Evolutionary conservation across 805 yeast genomes (phyloP), one percentile per base, ranked within the genome.

Genomic region (Danielozyma ontarioensis): DNA sequence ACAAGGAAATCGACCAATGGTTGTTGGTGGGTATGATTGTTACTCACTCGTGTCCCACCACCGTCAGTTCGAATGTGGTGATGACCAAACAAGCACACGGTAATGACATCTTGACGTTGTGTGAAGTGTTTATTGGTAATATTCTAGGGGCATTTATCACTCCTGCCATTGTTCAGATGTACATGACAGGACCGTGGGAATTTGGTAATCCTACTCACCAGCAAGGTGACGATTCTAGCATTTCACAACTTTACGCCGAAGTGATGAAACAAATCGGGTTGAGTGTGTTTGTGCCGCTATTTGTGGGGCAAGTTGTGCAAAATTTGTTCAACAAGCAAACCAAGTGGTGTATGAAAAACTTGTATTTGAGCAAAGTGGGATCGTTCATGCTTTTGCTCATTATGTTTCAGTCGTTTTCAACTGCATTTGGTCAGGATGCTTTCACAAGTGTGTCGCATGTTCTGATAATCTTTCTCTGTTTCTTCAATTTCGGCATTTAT

Each of bases 61-160:
- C 96, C 0, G 95, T 88, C 13, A 77, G 89, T 0, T 86, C 96
- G 2, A 88, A 88, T 53, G 96, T 88, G 18, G 89, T 88, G 18
- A 88, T 88, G 96, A 88, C 96, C 4, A 72, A 78, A 33, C 74
- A 74, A 37, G 95, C 96, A 0, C 78, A 81, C 44, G 96, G 96
- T 6, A 85, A 87, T 56, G 89, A 77, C 43, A 59, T 82, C 13
- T 59, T 87, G 33, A 80, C 95, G 13, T 63, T 86, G 5, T 80
- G 93, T 53, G 95, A 86, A 54, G 96, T 88, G 7, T 77, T 87
- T 37, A 70, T 87, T 22, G 96, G 96, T 2, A 88, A 88, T 51
- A 50, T 87, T 30, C 50, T 86, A 27, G 96, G 96, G 2, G 93
- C 93, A 0, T 88, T 88, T 48, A 68, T 88, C 14, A 83, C 95